phyloP scores from a whole-genome alignment of 2,329 filamentous ascomycete species.

The Pseudopithomyces maydicus region DNA sequence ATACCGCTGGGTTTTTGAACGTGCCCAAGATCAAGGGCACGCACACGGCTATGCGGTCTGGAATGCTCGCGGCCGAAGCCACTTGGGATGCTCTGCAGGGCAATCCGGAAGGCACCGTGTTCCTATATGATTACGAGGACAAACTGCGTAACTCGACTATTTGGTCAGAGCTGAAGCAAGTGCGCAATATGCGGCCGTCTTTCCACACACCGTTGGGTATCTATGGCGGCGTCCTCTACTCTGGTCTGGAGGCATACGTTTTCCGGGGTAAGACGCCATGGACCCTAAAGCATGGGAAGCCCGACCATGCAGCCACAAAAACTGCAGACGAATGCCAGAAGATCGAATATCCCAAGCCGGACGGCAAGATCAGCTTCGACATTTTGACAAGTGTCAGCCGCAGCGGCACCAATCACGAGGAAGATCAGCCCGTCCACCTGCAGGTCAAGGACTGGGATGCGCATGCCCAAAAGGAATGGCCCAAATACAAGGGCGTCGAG shows the following conservation, averaged over 20 bases:
- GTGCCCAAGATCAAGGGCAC: conserved; percentile 99
- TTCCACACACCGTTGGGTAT: conserved; percentile 88
- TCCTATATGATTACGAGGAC: conserved; percentile 94
- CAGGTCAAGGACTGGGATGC: conserved; percentile 95
- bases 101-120: conserved; percentile 69
- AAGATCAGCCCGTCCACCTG: conserved; percentile 95
- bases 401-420: conserved; percentile 97
- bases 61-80: conserved; percentile 94
- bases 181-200: conserved; percentile 95
- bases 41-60: conserved; percentile 96
- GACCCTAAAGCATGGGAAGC: conserved; percentile 84
- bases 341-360: conserved; percentile 96
- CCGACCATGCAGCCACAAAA: conserved; percentile 80
- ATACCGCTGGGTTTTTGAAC: conserved; percentile 95
- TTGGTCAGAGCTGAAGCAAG: conserved; percentile 92
- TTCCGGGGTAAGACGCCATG: conserved; percentile 86
- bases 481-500: conserved; percentile 88
- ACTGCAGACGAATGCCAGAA: conserved; percentile 78
- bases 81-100: conserved; percentile 74
- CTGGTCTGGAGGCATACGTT: conserved; percentile 86
- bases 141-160: conserved; percentile 82
- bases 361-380: conserved; percentile 93
- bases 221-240: conserved; percentile 90
- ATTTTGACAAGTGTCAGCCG: conserved; percentile 93
- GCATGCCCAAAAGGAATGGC: conserved; percentile 82